Base-by-base conservation (phyloP, 225 moss, liverwort and hornwort species). In the Straminergon stramineum region DNA sequence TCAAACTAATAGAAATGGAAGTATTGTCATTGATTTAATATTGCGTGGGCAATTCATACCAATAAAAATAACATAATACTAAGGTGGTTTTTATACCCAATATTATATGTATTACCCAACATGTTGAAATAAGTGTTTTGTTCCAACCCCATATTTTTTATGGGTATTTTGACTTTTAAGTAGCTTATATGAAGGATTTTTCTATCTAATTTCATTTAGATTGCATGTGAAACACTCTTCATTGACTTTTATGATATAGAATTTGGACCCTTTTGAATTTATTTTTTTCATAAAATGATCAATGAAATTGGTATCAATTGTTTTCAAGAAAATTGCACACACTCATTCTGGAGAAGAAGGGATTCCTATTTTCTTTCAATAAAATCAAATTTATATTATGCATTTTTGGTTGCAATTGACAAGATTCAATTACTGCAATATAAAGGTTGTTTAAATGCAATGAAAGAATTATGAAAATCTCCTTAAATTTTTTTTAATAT, bases 291-390 rank as follows among this genome's bases (percentile, higher is more conserved):
- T 76, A 52, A 76, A 13, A 22, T 13, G 17, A 34, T 53, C 34
- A 22, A 53, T 32, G 52, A 75, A 45, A 76, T 52, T 34, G 12
- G 13, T 76, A 20, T 34, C 3, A 45, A 2, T 48, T 4, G 1
- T 75, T 19, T 75, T 19, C 1, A 31, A 19, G 4, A 73, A 73
- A 16, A 41, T 3, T 5, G 1, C 10, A 70, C 2, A 8, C 8
- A 24, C 6, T 70, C 3, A 70, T 70, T 70, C 2, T 2, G 3
- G 2, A 70, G 1, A 23, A 4, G 13, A n/a, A 12, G 2, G 2
- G 4, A n/a, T 39, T 13, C 0, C 14, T 11, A 5, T 43, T 43
- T 73, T 9, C 26, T 71, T 71, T 8, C 6, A 26, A 71, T 39
- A 2, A 4, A 39, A 70, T 15, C 1, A 14, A 39, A 39, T 24